Conservation (phyloP, 2,329 filamentous ascomycete species). For the Fusarium sp. region DNA sequence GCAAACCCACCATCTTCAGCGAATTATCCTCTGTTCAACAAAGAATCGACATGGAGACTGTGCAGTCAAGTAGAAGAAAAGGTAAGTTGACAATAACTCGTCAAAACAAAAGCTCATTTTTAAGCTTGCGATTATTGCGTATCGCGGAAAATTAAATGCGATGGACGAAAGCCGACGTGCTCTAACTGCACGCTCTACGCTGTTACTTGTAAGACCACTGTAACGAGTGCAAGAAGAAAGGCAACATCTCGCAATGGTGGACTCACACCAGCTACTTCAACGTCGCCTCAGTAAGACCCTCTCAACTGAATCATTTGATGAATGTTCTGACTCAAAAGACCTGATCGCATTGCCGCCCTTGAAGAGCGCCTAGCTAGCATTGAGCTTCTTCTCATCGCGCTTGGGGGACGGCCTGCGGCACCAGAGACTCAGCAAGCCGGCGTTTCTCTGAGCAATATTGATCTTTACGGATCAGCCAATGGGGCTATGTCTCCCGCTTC, state of each 20-base stretch:
- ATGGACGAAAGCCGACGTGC: slow-evolving; percentile 52
- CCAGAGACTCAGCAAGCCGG: background rate
- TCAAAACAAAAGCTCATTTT: background rate
- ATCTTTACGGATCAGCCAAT: background rate
- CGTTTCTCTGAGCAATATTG: background rate
- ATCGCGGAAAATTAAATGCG: slow-evolving; percentile 54
- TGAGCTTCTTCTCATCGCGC: slow-evolving; percentile 22
- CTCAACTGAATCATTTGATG: too few species aligned
- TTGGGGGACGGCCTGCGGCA: background rate
- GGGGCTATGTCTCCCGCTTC: background rate
- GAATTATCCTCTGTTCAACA: background rate
- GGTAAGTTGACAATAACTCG: slow-evolving; percentile 1
- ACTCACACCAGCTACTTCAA: background rate
- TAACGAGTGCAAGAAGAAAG: slow-evolving; percentile 6
- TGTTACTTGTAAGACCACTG: slow-evolving; percentile 43
- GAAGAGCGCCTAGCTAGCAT: slow-evolving; percentile 36
- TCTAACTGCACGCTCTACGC: slow-evolving; percentile 54
- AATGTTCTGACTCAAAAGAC: slow-evolving; percentile 3
- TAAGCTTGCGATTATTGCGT: slow-evolving; percentile 53
- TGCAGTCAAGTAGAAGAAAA: slow-evolving; percentile 35
- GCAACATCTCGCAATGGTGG: background rate
- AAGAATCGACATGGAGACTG: slow-evolving; percentile 11
- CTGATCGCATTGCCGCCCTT: slow-evolving; percentile 22
- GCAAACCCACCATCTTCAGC: background rate
- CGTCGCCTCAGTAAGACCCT: background rate